Evolutionary conservation across 768 basidiomycete species (phyloP), one percentile per base, ranked within the genome.

Genomic region (Podaxis sp.): DNA sequence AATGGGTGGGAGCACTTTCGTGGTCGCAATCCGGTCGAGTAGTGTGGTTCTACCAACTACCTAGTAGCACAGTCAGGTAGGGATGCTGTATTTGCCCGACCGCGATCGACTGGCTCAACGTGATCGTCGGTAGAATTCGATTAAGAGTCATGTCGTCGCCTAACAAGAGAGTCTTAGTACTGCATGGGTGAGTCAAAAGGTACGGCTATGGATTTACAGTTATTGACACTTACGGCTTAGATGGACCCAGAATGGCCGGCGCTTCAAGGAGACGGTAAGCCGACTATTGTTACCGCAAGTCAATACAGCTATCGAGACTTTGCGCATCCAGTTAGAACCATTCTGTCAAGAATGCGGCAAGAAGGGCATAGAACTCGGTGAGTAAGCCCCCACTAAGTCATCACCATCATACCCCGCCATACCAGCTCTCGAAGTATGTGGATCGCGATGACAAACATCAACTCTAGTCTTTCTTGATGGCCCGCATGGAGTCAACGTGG

Each of bases 311-410:
- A 7, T 2, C 28, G 3, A 25, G 7, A 9, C 35, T n/a, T 23
- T 38, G 40, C n/a, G 6, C 16, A 9, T 14, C 32, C 14, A 60
- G 59, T 32, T 60, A 21, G 59, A 53, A 35, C 59, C 59, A 3
- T 60, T 60, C 51, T 60, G 59, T 21, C 25, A 23, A 46, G 59
- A 54, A 36, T 60, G 59, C 42, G 59, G 54, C 40, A 23, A 28
- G 42, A 60, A 18, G 10, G 51, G 59, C 25, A 60, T 60, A 10
- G 59, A 60, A 37, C 51, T 60, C n/a, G 51, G 59, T 60, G 25
- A n/a, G 58, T 46, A 4, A 14, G 23, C 27, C 14, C 13, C 10
- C 11, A 16, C 7, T 51, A 56, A n/a, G 16, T n/a, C n/a, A 35
- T 35, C 23, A 27, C 13, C 25, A n/a, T 36, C 28, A 36, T 59